Base-by-base conservation (phyloP, 2,329 filamentous ascomycete genomes). In the Alternaria triticimaculans region DNA sequence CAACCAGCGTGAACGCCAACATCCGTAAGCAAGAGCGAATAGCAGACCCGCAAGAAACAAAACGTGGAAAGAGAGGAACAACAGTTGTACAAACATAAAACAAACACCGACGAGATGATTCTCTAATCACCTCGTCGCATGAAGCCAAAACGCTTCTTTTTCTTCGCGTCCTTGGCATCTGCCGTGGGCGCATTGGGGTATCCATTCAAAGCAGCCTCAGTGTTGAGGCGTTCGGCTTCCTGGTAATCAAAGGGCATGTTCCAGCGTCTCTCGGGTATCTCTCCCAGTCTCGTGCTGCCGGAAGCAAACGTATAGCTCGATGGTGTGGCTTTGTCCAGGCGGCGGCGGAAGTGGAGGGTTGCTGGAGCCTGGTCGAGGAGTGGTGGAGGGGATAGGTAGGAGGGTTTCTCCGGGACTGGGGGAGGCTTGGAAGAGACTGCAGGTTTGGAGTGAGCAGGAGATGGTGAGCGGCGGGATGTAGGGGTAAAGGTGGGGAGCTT, bases 231-330 rank as follows among this genome's bases (percentile, higher is more conserved):
- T 48, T 79, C 80, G 57, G 81, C 82, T 33, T 76, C 78, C 33
- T 80, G 80, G 50, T 79, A 81, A 58, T 84, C 80, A 59, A 75
- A 84, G 6, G 82, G 81, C 58, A 63, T 74, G 1, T 76, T 74
- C 83, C 83, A 84, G 50, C 79, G 78, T 41, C 80, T 76, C 71
- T 83, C 72, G 5, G 83, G 83, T 6, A 85, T 84, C 66, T 84
- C 83, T 46, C 83, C 83, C 9, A 85, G 73, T 70, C 84, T 83
- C 4, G 83, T 85, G 69, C 81, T 82, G 20, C 80, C 80, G 11
- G 81, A 82, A 6, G 81, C 79, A 58, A 83, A 80, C 1, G 82
- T 83, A 59, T 82, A 82, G 41, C 74, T 77, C 9, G 80, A 82
- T 7, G 76, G 80, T 3, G 80, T 82, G 0, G 66, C 57, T 53